phyloP scores from a whole-genome alignment of 768 basidiomycete species.

The Krasilnikovozyma curviuscula region DNA sequence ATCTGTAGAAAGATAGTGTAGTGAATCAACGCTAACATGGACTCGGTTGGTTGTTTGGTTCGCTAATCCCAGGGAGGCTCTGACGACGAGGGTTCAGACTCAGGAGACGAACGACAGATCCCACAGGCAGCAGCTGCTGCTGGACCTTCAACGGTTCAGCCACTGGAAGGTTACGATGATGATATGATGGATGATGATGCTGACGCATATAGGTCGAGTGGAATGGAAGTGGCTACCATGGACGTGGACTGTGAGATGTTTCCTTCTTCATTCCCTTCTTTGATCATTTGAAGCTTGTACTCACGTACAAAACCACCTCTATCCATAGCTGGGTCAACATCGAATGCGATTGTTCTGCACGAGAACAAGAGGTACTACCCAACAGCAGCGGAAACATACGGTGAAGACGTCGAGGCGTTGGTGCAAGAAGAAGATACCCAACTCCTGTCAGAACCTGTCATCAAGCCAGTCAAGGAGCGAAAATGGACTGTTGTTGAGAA shows the following conservation, averaged over 20 bases:
- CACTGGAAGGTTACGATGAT: constrained; percentile 5
- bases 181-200: constrained; percentile 19
- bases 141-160: not conserved
- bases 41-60: too few relatives aligned
- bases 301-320: constrained; percentile 13
- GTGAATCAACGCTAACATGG: too few relatives aligned
- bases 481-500: constrained; percentile 93
- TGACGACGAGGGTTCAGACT: too few relatives aligned
- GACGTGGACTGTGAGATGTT: constrained; percentile 20
- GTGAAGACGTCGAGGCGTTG: constrained; percentile 78
- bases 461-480: constrained; percentile 83
- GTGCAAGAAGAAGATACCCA: constrained; percentile 98
- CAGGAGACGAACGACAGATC: too few relatives aligned
- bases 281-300: too few relatives aligned
- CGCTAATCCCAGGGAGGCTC: too few relatives aligned
- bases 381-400: constrained; percentile 77
- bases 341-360: constrained; percentile 44
- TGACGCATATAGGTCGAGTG: constrained; percentile 17
- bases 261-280: too few relatives aligned
- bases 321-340: not conserved
- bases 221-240: constrained; percentile 13
- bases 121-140: not conserved
- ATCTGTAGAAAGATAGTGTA: too few relatives aligned
- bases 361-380: constrained; percentile 99
- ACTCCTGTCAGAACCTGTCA: constrained; percentile 79